Evolutionary conservation across 371 early-diverging fungal genomes (phyloP).

Genomic region (Saksenaea vasiformis): DNA sequence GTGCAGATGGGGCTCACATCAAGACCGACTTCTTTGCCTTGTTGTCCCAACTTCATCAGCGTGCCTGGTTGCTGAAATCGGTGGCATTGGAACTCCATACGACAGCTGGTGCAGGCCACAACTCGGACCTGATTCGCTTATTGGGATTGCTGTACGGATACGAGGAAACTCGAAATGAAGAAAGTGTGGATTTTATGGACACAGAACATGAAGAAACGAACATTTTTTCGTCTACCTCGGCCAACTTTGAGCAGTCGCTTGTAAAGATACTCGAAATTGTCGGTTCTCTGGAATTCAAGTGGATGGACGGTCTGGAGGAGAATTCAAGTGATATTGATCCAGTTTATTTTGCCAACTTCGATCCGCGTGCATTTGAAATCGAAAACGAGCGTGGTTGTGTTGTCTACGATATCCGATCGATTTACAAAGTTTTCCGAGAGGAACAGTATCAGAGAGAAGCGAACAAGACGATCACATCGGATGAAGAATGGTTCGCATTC

Average conservation of each 20-base stretch:
- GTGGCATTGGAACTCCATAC: conserved; percentile 83
- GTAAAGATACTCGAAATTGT: conserved; percentile 59
- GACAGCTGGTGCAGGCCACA: conserved; percentile 37
- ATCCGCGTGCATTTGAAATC: conserved; percentile 24
- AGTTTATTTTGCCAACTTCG: conserved; percentile 24
- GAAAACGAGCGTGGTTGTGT: conserved; percentile 60
- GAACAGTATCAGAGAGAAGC: conserved; percentile 20
- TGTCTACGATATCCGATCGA: conserved; percentile 67
- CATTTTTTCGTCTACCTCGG: conserved; percentile 85
- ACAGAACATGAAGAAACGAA: conserved; percentile 60
- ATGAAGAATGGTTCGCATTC: conserved; percentile 39
- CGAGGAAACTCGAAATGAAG: conserved; percentile 10
- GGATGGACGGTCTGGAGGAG: conserved; percentile 47
- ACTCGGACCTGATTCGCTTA: conserved; percentile 56
- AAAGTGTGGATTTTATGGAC: conserved; percentile 29
- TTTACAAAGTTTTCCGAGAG: conserved; percentile 38
- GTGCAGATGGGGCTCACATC: conserved; percentile 26
- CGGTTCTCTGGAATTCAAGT: conserved; percentile 56
- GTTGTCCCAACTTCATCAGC: conserved; percentile 77
- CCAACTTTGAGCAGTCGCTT: conserved; percentile 61
- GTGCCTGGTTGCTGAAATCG: conserved; percentile 88
- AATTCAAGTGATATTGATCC: conserved; percentile 8
- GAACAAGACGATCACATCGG: conserved; percentile 46
- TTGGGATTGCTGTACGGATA: conserved; percentile 62
- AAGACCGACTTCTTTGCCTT: conserved; percentile 53